Conservation (phyloP, 108 stramenopile species). For the Stephanodiscus minutulus region DNA sequence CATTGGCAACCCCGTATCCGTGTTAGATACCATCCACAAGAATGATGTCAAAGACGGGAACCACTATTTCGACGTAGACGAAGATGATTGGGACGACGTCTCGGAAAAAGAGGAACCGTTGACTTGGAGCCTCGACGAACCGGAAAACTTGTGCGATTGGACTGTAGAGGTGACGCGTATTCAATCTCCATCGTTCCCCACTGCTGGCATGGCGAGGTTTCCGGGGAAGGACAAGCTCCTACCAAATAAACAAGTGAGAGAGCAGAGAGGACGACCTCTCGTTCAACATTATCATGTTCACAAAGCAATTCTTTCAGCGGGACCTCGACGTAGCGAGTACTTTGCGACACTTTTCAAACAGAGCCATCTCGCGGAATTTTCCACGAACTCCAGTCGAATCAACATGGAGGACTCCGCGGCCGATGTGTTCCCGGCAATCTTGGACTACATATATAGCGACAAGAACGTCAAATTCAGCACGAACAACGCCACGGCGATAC, state of each 20-base stretch:
- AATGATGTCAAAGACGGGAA: conserved; percentile 30
- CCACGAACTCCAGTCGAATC: conserved; percentile 42
- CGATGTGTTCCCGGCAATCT: conserved; percentile 44
- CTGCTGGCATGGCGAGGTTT: not conserved
- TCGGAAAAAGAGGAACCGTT: conserved; percentile 41
- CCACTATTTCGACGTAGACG: conserved; percentile 46
- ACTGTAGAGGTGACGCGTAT: conserved; percentile 39
- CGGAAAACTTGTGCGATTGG: conserved; percentile 49
- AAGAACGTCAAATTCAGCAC: conserved; percentile 47
- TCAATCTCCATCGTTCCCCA: not conserved
- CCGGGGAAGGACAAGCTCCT: conserved; percentile 6
- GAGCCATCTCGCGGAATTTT: conserved; percentile 39
- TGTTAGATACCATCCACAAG: conserved; percentile 39
- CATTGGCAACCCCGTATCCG: conserved; percentile 39
- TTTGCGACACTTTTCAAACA: conserved; percentile 53
- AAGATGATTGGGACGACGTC: conserved; percentile 45
- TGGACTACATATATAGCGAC: conserved; percentile 51
- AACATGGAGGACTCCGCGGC: conserved; percentile 48
- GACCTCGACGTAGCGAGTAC: conserved; percentile 53
- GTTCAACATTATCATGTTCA: conserved; percentile 41
- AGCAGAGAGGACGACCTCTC: not conserved
- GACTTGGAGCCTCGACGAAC: conserved; percentile 43
- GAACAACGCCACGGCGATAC: conserved; percentile 47
- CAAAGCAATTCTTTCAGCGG: conserved; percentile 49
- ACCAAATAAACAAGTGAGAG: conserved; percentile 10